Evolutionary conservation across 768 basidiomycete species (phyloP).

Genomic region (Tylopilus felleus): DNA sequence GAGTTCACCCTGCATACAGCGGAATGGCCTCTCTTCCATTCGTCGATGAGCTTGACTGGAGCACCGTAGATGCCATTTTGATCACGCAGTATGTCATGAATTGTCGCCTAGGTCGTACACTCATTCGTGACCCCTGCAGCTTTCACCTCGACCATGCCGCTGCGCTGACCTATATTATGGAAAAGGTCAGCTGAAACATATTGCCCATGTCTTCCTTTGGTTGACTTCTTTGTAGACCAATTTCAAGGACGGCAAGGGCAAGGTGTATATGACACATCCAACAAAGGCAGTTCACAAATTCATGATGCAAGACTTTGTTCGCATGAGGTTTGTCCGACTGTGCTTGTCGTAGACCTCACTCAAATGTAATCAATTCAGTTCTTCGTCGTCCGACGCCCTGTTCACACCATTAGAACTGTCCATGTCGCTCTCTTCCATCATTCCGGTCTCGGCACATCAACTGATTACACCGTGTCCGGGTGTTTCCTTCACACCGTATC

Average conservation of each 20-base stretch:
- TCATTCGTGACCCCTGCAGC: constrained; percentile 39
- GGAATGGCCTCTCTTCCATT: constrained; percentile 96
- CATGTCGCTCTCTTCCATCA: constrained; percentile 86
- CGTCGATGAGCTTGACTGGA: constrained; percentile 93
- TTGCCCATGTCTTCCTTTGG: not conserved
- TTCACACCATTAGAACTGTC: constrained; percentile 81
- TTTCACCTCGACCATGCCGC: constrained; percentile 99
- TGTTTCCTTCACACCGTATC: constrained; percentile 94
- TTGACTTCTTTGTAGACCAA: constrained; percentile 69
- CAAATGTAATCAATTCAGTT: too few species aligned
- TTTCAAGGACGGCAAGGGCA: constrained; percentile 94
- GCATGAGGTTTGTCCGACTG: constrained; percentile 68
- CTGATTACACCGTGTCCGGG: constrained; percentile 90
- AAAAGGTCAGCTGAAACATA: constrained; percentile 68
- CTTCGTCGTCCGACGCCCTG: constrained; percentile 72
- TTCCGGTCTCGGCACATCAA: constrained; percentile 90
- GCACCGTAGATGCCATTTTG: constrained; percentile 91
- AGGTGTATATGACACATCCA: constrained; percentile 99
- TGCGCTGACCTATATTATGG: constrained; percentile 93
- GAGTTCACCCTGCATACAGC: constrained; percentile 94
- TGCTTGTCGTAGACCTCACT: not conserved
- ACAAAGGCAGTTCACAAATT: constrained; percentile 98
- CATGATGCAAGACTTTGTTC: constrained; percentile 99
- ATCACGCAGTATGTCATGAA: constrained; percentile 79
- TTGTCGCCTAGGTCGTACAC: not conserved